Evolutionary conservation across 208 protist genomes (phyloP).

Genomic region (Herpetomonas samuelpessoai): DNA sequence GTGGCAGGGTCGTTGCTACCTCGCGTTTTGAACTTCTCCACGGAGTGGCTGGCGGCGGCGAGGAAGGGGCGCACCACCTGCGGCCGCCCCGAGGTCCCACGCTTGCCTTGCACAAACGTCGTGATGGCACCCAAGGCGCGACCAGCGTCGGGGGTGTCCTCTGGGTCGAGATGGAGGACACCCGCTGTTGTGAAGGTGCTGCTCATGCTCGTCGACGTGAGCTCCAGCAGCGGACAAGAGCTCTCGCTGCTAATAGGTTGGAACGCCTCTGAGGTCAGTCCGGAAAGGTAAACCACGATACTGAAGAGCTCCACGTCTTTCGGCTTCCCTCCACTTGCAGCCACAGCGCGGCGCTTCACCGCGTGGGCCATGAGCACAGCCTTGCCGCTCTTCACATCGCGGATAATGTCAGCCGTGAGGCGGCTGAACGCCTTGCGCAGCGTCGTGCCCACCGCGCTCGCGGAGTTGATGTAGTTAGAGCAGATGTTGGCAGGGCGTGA

Average conservation of each 20-base stretch:
- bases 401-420: constrained; percentile 8
- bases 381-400: not conserved
- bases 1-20: not conserved
- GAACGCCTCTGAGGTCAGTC: not conserved
- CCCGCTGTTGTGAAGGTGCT: constrained; percentile 35
- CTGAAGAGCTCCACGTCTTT: not conserved
- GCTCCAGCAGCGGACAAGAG: constrained; percentile 2
- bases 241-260: not conserved
- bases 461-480: constrained; percentile 7
- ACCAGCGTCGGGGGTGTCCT: constrained; percentile 29
- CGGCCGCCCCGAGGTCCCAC: not conserved
- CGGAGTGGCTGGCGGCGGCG: too few species aligned
- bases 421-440: constrained; percentile 23
- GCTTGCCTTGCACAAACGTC: constrained; percentile 18
- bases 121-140: constrained; percentile 32
- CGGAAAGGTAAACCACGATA: not conserved
- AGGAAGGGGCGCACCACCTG: constrained; percentile 5
- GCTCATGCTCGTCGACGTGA: constrained; percentile 19
- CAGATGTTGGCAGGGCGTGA: constrained; percentile 12
- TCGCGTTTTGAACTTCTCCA: not conserved
- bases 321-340: too few species aligned
- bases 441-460: constrained; percentile 17
- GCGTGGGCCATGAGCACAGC: constrained; percentile 12
- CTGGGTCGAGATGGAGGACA: constrained; percentile 25
- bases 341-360: constrained; percentile 7